These are phyloP conservation scores for Senna siamea DNA, from an alignment of 306 rosid species.

Conservation along the genomic window DNA sequence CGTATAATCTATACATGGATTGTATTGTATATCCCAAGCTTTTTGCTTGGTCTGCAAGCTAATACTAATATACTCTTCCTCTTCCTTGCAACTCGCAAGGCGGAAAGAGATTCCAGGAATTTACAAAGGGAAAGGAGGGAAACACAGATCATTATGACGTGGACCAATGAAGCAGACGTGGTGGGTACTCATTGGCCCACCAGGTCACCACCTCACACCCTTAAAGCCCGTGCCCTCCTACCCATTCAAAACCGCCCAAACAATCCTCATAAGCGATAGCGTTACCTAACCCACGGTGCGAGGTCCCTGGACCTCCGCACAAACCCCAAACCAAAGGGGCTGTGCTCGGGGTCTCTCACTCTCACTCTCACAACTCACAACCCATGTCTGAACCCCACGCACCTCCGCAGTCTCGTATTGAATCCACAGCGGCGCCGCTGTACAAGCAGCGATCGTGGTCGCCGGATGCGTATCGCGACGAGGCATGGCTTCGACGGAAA, in stretches of 20 bases:
- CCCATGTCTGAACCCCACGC: slow-evolving; percentile 47
- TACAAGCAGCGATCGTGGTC: slow-evolving; percentile 93
- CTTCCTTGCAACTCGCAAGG: too few relatives aligned
- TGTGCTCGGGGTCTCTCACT: too few relatives aligned
- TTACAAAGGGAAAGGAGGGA: not conserved
- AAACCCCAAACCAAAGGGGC: slow-evolving; percentile 47
- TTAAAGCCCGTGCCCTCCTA: slow-evolving; percentile 20
- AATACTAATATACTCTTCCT: not conserved
- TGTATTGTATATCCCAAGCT: not conserved
- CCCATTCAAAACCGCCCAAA: slow-evolving; percentile 12
- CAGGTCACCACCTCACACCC: slow-evolving; percentile 27
- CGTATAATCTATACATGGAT: not conserved
- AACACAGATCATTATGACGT: slow-evolving; percentile 56
- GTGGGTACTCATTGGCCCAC: slow-evolving; percentile 37
- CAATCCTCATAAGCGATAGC: slow-evolving; percentile 52
- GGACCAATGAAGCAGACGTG: slow-evolving; percentile 62
- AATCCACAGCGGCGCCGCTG: slow-evolving; percentile 44
- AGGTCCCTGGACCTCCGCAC: slow-evolving; percentile 91
- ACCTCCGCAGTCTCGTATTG: not conserved
- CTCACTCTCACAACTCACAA: too few relatives aligned
- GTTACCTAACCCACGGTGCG: slow-evolving; percentile 57
- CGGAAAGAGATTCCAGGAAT: not conserved
- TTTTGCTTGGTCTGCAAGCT: not conserved
- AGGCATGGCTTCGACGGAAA: slow-evolving; percentile 88
- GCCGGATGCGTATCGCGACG: slow-evolving; percentile 80